A percentile compares a stretch with the other conserved stretches of the same genome.
Evolutionary conservation across 2,329 filamentous ascomycete species (phyloP).

Genomic region (Orbilia quercus): DNA sequence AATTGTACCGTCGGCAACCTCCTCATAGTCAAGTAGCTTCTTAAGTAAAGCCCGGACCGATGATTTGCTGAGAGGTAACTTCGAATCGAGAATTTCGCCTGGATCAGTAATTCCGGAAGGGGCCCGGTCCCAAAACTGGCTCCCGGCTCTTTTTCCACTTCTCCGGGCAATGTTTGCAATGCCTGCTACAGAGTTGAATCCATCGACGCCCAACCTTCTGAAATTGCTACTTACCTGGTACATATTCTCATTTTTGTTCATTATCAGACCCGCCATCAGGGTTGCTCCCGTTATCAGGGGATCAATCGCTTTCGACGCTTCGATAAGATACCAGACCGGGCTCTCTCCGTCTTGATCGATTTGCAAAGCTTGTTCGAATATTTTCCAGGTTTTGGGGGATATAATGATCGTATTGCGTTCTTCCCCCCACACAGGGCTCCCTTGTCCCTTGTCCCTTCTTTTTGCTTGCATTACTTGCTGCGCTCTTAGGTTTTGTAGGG

Average conservation of each 20-base stretch:
- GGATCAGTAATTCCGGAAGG: neutral
- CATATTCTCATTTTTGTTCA: no score
- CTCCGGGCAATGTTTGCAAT: no score
- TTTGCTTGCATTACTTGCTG: neutral
- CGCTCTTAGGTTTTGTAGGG: neutral
- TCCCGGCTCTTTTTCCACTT: no score
- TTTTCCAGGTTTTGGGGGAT: neutral
- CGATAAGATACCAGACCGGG: neutral
- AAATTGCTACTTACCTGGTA: no score
- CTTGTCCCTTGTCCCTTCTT: neutral
- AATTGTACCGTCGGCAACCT: slow-evolving; percentile 14
- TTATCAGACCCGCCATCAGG: neutral
- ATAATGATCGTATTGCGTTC: neutral
- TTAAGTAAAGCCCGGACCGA: neutral
- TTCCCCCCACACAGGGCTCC: neutral
- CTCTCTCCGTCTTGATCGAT: neutral
- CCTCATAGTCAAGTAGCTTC: neutral
- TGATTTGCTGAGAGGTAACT: neutral
- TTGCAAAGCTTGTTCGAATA: neutral
- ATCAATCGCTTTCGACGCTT: neutral
- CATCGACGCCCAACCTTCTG: no score
- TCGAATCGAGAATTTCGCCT: neutral
- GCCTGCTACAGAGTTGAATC: no score
- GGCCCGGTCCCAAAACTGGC: neutral
- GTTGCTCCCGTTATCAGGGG: neutral